Conservation (phyloP, 352 stramenopile species). For the Pilasporangium apinafurcum region DNA sequence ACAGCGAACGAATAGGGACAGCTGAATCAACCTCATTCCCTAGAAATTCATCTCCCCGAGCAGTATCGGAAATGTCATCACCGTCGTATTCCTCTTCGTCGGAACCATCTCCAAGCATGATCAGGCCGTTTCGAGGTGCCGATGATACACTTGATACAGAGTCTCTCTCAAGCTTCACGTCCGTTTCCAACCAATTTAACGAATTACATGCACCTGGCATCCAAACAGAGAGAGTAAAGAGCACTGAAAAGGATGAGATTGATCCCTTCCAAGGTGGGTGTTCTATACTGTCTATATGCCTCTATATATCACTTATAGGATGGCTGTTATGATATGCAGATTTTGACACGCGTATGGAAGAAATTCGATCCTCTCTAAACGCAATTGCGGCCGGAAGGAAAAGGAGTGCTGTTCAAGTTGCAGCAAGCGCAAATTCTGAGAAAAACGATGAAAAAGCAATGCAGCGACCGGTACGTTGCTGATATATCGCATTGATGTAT, state of each 20-base stretch:
- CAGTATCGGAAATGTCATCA: no score
- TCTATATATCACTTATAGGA: neutral
- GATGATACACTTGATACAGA: no score
- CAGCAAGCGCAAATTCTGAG: neutral
- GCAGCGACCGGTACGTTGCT: neutral
- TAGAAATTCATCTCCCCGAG: no score
- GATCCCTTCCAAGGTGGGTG: conserved; percentile 14
- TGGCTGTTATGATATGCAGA: conserved; percentile 20
- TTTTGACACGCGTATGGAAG: conserved; percentile 67
- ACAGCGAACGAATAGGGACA: no score
- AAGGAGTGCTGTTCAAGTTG: neutral
- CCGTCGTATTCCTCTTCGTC: no score
- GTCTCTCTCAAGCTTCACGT: neutral
- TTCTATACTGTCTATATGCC: neutral
- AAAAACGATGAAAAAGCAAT: neutral
- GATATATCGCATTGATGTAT: neutral
- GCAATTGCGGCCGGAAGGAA: conserved; percentile 31
- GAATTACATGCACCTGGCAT: neutral
- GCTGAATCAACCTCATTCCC: no score
- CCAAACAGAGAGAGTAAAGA: neutral
- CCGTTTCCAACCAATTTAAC: neutral
- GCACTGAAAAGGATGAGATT: conserved; percentile 7
- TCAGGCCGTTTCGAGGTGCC: no score
- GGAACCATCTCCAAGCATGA: no score
- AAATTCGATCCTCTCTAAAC: conserved; percentile 58